Conservation (phyloP, 129 eudicot genomes). For the Flaveria linearis region DNA sequence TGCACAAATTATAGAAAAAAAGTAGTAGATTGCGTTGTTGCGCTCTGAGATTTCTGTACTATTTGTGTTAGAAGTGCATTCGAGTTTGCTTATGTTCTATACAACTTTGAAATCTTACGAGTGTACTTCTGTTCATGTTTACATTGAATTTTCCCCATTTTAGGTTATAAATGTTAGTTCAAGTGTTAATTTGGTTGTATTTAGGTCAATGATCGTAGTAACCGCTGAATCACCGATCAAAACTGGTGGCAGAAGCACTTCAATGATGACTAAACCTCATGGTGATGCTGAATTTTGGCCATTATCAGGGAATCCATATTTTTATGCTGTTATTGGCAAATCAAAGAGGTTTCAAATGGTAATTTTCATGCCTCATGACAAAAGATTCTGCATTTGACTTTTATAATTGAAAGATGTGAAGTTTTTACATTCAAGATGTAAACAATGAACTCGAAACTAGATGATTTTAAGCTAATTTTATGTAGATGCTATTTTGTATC, state of each 20-base stretch:
- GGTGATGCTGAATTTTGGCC: slow-evolving; percentile 39
- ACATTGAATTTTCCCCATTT: not conserved
- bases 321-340: slow-evolving; percentile 14
- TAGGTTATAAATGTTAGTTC: not conserved
- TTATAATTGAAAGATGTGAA: not conserved
- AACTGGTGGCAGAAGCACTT: not conserved
- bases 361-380: not conserved
- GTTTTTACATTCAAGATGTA: not conserved
- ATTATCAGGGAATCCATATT: slow-evolving; percentile 35
- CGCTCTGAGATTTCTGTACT: not conserved
- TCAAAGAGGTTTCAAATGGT: not conserved
- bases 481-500: not conserved
- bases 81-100: no score
- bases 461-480: not conserved
- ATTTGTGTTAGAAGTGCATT: not conserved
- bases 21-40: not conserved
- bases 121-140: not conserved
- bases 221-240: not conserved
- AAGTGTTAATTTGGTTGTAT: not conserved
- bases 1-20: not conserved
- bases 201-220: not conserved
- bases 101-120: not conserved
- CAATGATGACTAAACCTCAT: not conserved
- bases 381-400: not conserved
- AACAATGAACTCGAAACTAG: not conserved